Conservation (phyloP, 345 rosid genomes). For the Melastoma malabathricum region DNA sequence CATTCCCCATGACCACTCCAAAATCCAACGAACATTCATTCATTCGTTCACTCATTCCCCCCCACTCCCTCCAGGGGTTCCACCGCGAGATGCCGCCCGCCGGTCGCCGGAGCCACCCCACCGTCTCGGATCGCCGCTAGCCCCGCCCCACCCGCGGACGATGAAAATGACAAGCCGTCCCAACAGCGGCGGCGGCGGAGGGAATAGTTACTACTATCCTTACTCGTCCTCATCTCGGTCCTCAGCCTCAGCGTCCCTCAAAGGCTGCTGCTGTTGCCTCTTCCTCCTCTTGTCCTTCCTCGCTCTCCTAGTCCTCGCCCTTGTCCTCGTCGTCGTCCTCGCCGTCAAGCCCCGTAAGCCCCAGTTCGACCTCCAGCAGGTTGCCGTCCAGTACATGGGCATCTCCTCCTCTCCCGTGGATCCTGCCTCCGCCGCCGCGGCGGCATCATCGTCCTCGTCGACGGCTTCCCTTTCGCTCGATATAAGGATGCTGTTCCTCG, state of each 20-base stretch:
- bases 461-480: conserved; percentile 53
- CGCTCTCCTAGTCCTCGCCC: conserved; percentile 56
- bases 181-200: conserved; percentile 9
- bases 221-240: conserved; percentile 20
- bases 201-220: conserved; percentile 21
- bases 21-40: no score
- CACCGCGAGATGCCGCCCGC: no score
- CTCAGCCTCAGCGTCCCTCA: conserved; percentile 70
- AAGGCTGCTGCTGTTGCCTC: conserved; percentile 97
- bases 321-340: conserved; percentile 57
- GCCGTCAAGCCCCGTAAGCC: conserved; percentile 97
- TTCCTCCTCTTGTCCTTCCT: conserved; percentile 79
- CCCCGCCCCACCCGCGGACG: no score
- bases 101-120: no score
- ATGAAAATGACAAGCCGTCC: conserved; percentile 7
- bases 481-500: conserved; percentile 70
- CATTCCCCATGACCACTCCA: no score
- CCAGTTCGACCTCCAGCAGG: conserved; percentile 97
- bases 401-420: conserved; percentile 32
- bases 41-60: no score
- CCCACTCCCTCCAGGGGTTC: no score
- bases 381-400: conserved; percentile 84
- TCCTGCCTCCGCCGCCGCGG: conserved; percentile 22
- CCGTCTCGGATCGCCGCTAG: no score
- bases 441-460: conserved; percentile 12